phyloP scores from a whole-genome alignment of 495 filamentous ascomycete genomes.

The Letharia columbiana region DNA sequence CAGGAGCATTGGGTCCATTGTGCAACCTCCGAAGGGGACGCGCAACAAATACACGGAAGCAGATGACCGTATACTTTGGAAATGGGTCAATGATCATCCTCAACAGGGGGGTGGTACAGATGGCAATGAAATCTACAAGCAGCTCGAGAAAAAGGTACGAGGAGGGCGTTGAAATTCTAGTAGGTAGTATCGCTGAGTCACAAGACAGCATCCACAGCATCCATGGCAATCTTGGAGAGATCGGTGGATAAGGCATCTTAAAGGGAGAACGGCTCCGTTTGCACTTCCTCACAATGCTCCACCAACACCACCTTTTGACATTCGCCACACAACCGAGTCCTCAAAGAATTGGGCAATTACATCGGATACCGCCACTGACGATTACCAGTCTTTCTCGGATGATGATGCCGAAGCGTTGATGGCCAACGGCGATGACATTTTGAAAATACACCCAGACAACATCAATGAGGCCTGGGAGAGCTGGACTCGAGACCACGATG shows the following conservation, averaged over 20 bases:
- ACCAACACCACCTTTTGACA: slow-evolving; percentile 21
- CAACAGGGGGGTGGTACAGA: slow-evolving; percentile 35
- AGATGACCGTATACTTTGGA: slow-evolving; percentile 54
- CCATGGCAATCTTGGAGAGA: slow-evolving; percentile 65
- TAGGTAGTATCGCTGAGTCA: slow-evolving; percentile 1
- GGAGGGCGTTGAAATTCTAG: background rate
- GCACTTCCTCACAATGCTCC: slow-evolving; percentile 24
- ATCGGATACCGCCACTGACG: background rate
- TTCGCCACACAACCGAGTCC: background rate
- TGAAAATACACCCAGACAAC: slow-evolving; percentile 20
- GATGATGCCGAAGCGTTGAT: slow-evolving; percentile 21
- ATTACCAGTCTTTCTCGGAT: slow-evolving; percentile 11
- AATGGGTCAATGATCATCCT: slow-evolving; percentile 48
- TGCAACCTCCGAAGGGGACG: slow-evolving; percentile 39
- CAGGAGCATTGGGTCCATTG: slow-evolving; percentile 43
- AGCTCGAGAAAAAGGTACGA: slow-evolving; percentile 47
- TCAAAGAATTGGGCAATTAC: background rate
- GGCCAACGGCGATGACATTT: slow-evolving; percentile 23
- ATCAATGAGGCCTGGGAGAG: slow-evolving; percentile 19
- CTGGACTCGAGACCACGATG: slow-evolving; percentile 21
- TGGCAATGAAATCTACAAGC: slow-evolving; percentile 59
- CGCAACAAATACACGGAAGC: slow-evolving; percentile 45
- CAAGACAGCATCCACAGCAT: slow-evolving; percentile 51
- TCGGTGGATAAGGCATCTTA: slow-evolving; percentile 54
- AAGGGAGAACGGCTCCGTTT: slow-evolving; percentile 36